Conservation (phyloP, 805 yeast genomes). For the Zygosaccharomyces pseudorouxii region DNA sequence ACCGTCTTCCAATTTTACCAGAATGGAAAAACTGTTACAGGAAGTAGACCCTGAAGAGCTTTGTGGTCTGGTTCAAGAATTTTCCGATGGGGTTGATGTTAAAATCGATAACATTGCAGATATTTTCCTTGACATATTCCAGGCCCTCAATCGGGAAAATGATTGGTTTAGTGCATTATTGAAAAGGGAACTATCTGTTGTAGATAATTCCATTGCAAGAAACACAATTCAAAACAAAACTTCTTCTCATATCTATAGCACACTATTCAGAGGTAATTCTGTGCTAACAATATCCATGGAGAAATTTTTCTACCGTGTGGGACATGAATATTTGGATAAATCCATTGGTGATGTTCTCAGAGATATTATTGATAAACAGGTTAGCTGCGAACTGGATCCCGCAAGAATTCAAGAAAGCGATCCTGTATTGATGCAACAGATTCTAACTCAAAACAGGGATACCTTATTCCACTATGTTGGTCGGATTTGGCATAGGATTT, state of each 20-base stretch:
- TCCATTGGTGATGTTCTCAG: slow-evolving; percentile 67
- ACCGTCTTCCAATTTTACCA: slow-evolving; percentile 54
- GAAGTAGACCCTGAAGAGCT: slow-evolving; percentile 50
- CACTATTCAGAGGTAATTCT: slow-evolving; percentile 80
- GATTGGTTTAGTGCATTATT: slow-evolving; percentile 70
- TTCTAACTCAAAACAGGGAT: slow-evolving; percentile 45
- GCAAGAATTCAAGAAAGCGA: slow-evolving; percentile 41
- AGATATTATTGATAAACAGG: slow-evolving; percentile 46
- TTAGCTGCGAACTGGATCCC: slow-evolving; percentile 82
- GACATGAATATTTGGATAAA: slow-evolving; percentile 70
- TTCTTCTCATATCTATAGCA: slow-evolving; percentile 42
- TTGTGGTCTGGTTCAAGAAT: slow-evolving; percentile 38
- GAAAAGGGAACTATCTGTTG: slow-evolving; percentile 55
- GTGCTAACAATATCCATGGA: slow-evolving; percentile 79
- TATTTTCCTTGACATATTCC: slow-evolving; percentile 69
- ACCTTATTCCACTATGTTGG: slow-evolving; percentile 49
- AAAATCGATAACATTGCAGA: slow-evolving; percentile 52
- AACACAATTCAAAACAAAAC: slow-evolving; percentile 23
- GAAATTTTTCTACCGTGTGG: slow-evolving; percentile 66
- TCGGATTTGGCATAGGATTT: slow-evolving; percentile 63
- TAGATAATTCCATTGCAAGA: slow-evolving; percentile 23
- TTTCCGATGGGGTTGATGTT: slow-evolving; percentile 31
- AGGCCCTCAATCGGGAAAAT: slow-evolving; percentile 60
- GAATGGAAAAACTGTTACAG: slow-evolving; percentile 57
- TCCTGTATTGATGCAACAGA: slow-evolving; percentile 36